A percentile compares a stretch with the other conserved stretches of the same genome.
These are phyloP conservation scores for Hura crepitans DNA, from an alignment of 441 rosid genomes.

Conservation along the genomic window DNA sequence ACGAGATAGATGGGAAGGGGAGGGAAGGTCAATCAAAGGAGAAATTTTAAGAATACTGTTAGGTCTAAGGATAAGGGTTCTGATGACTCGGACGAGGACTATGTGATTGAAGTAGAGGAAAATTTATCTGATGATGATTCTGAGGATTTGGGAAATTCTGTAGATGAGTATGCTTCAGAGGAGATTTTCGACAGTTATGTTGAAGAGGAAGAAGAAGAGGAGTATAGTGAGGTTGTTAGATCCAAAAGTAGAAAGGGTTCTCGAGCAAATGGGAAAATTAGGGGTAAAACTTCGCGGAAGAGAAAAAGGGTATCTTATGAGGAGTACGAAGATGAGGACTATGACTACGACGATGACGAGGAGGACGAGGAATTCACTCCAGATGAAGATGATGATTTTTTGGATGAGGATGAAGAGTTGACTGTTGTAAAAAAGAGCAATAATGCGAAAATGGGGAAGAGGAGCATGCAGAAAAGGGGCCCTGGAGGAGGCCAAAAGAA, in stretches of 20 bases:
- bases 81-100: constrained; percentile 96
- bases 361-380: constrained; percentile 58
- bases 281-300: constrained; percentile 43
- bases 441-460: constrained; percentile 32
- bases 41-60: constrained; percentile 44
- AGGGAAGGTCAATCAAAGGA: constrained; percentile 48
- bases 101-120: constrained; percentile 71
- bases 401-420: constrained; percentile 71
- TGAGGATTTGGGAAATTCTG: constrained; percentile 47
- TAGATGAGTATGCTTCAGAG: constrained; percentile 55
- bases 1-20: constrained; percentile 74
- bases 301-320: constrained; percentile 44
- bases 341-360: constrained; percentile 42
- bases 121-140: constrained; percentile 55
- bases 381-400: constrained; percentile 56
- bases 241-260: constrained; percentile 34
- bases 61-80: constrained; percentile 58
- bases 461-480: constrained; percentile 30
- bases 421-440: constrained; percentile 34
- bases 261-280: constrained; percentile 31
- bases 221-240: constrained; percentile 35
- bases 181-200: constrained; percentile 40
- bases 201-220: constrained; percentile 41
- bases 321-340: constrained; percentile 49
- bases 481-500: constrained; percentile 35